Evolutionary conservation across 176 grass and related monocot genomes (phyloP), one percentile per base, ranked within the genome.

Genomic region (Thinopyrum elongatum): DNA sequence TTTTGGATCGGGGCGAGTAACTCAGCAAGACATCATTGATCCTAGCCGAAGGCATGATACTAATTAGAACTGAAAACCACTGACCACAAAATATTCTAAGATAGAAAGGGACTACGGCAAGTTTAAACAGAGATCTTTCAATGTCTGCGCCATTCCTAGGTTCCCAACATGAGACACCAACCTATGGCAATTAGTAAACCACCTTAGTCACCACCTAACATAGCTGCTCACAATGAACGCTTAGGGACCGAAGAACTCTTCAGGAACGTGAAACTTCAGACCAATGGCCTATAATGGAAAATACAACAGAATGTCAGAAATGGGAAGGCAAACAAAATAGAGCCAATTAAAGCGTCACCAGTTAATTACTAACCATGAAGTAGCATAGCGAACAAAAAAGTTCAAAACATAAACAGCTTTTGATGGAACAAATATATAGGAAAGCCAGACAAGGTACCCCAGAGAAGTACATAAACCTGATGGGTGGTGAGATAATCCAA

Each of bases 181-280:
- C 3, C 8, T 70, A 71, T 27, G 21, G 6, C 77, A 63, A 74
- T 51, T 49, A 5, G 10, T 82, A 63, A 83, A 82, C n/a, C 88
- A 78, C 71, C 53, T 51, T 70, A 68, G 25, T 33, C 57, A 55
- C 35, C 11, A 21, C 46, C 77, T 44, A 67, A 42, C 9, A 14
- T 51, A 76, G 14, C 35, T 23, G 47, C 31, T 41, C 84, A 33
- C 10, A 16, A 1, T 16, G 22, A 86, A 44, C 25, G 22, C 60
- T 57, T 89, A 84, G 38, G 39, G 27, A 66, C 58, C 78, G 38
- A 95, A 97, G 82, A 86, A 97, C 17, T 92, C 90, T 88, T 97
- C 94, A 38, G 94, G 92, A 68, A 92, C 94, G 68, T 84, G 63
- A 51, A 97, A 97, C 82, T 89, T 94, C 83, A 94, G 36, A 68